Conservation (phyloP, 805 yeast species). For the Suhomyces faveliae region DNA sequence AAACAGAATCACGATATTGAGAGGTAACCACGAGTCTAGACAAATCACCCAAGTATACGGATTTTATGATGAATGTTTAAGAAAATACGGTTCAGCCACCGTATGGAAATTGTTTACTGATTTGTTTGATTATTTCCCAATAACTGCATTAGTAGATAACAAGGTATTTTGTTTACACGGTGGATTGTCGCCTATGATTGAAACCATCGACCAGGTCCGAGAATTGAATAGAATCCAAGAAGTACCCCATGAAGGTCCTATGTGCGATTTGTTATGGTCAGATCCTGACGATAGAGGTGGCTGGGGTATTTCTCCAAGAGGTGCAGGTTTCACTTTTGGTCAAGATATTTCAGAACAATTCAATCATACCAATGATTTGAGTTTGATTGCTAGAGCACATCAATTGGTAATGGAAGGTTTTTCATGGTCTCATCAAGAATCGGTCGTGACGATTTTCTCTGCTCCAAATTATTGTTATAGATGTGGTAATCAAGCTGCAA, state of each 20-base stretch:
- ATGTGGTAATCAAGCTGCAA: constrained; percentile 97
- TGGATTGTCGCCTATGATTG: constrained; percentile 92
- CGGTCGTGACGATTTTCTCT: constrained; percentile 88
- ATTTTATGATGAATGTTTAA: constrained; percentile 90
- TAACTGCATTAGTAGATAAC: constrained; percentile 89
- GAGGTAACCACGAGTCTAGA: constrained; percentile 95
- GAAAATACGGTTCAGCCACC: constrained; percentile 88
- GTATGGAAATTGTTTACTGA: constrained; percentile 94
- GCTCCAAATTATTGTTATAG: constrained; percentile 97
- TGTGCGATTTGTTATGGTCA: constrained; percentile 96
- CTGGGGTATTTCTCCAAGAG: constrained; percentile 97
- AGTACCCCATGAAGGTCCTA: constrained; percentile 96
- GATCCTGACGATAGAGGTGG: constrained; percentile 98
- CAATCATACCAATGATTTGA: constrained; percentile 83
- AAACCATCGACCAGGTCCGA: constrained; percentile 87
- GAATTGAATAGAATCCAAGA: constrained; percentile 90
- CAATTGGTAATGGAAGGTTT: constrained; percentile 98
- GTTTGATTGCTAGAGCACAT: constrained; percentile 90
- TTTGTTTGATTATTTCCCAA: constrained; percentile 87
- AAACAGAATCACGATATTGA: constrained; percentile 81
- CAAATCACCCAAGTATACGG: constrained; percentile 97
- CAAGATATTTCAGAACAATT: constrained; percentile 92
- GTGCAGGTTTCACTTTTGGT: constrained; percentile 98
- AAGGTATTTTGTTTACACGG: constrained; percentile 92
- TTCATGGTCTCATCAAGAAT: constrained; percentile 91